phyloP scores from a whole-genome alignment of 2,329 filamentous ascomycete species.

The Neoascochyta sp. region DNA sequence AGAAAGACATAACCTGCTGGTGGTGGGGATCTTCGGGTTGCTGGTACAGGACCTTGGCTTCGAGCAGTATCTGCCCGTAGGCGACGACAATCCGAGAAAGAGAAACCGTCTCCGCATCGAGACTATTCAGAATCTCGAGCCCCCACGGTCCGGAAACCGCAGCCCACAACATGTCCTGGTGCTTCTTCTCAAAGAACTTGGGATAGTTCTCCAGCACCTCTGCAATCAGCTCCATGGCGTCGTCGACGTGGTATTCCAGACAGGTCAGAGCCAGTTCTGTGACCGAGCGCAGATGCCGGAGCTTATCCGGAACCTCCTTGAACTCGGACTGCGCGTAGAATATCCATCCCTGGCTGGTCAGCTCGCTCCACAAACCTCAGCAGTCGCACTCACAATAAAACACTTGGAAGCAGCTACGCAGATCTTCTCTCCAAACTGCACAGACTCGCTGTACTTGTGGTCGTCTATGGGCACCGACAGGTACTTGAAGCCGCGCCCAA shows the following conservation, averaged over 20 bases:
- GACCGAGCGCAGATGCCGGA: slow-evolving; percentile 58
- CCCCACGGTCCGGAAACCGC: slow-evolving; percentile 35
- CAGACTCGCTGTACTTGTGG: slow-evolving; percentile 16
- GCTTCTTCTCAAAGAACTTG: slow-evolving; percentile 32
- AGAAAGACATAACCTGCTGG: slow-evolving; percentile 41
- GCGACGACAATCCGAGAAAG: slow-evolving; percentile 37
- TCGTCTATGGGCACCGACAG: slow-evolving; percentile 25
- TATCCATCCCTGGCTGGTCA: slow-evolving; percentile 62
- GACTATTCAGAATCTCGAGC: slow-evolving; percentile 33
- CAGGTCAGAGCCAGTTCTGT: slow-evolving; percentile 59
- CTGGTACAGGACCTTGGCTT: slow-evolving; percentile 46
- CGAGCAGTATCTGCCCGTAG: slow-evolving; percentile 33
- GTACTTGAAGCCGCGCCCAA: slow-evolving; percentile 36
- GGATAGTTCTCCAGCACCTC: slow-evolving; percentile 37
- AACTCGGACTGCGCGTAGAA: slow-evolving; percentile 66
- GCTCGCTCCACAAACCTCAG: background rate
- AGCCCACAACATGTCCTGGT: slow-evolving; percentile 33
- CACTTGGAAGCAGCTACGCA: slow-evolving; percentile 32
- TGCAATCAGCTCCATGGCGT: slow-evolving; percentile 37
- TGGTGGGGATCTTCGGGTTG: slow-evolving; percentile 38
- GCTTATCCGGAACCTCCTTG: slow-evolving; percentile 54
- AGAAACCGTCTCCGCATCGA: slow-evolving; percentile 33
- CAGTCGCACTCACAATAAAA: slow-evolving; percentile 27
- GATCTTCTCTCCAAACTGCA: slow-evolving; percentile 31
- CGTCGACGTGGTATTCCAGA: slow-evolving; percentile 54